These are phyloP conservation scores for Podila clonocystis DNA, from an alignment of 192 early-diverging fungal species.

Conservation along the genomic window DNA sequence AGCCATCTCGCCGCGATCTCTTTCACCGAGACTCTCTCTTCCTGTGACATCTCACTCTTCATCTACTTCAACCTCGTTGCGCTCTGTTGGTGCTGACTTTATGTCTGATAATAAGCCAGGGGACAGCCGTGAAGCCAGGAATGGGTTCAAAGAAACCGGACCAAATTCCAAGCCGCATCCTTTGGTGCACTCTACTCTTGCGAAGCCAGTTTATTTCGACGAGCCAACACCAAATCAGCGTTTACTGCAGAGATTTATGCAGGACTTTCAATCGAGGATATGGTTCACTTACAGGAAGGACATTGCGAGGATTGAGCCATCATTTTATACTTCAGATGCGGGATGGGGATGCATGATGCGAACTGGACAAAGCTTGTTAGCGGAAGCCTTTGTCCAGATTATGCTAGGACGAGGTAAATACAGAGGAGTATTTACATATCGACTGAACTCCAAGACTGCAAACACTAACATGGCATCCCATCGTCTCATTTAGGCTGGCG, in stretches of 20 bases:
- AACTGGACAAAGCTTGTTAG: slow-evolving; percentile 55
- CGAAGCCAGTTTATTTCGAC: too few species aligned
- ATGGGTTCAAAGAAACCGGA: background rate
- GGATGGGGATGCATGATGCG: slow-evolving; percentile 61
- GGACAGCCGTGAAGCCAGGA: background rate
- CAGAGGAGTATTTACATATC: background rate
- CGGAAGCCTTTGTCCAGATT: slow-evolving; percentile 50
- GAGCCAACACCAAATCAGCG: slow-evolving; percentile 15
- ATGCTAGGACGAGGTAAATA: slow-evolving; percentile 50
- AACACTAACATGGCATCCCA: background rate
- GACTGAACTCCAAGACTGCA: background rate
- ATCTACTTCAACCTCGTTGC: background rate
- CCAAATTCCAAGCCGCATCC: background rate
- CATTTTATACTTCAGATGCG: slow-evolving; percentile 52
- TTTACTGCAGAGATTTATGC: slow-evolving; percentile 33
- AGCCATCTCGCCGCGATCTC: slow-evolving; percentile 12
- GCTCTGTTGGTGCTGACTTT: background rate
- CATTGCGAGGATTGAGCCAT: slow-evolving; percentile 50
- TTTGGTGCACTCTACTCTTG: background rate
- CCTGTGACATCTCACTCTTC: background rate
- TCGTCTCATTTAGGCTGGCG: slow-evolving; percentile 41
- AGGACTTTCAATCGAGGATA: slow-evolving; percentile 51
- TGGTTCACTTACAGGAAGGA: slow-evolving; percentile 59
- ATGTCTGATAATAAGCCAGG: background rate
- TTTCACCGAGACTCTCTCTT: background rate